These are phyloP conservation scores for Blastocystis sp. DNA, from an alignment of 352 stramenopile species.

Conservation along the genomic window DNA sequence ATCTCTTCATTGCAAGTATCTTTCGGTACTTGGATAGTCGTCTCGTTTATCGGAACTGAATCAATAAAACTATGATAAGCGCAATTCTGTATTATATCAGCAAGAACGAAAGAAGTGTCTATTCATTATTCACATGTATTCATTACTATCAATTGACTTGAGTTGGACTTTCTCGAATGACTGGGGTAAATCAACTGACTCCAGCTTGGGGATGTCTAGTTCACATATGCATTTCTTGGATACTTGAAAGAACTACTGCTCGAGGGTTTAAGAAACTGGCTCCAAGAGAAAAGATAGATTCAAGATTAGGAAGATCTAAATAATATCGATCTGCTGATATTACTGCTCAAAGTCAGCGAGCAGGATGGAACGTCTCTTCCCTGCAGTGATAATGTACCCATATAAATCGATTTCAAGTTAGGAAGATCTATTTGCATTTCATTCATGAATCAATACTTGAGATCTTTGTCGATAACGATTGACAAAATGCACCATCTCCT, in stretches of 20 bases:
- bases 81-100: background rate
- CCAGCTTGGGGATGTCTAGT: background rate
- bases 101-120: background rate
- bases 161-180: background rate
- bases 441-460: background rate
- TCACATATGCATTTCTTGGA: background rate
- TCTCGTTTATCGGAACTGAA: background rate
- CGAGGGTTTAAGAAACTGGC: background rate
- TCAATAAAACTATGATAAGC: background rate
- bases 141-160: background rate
- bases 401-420: background rate
- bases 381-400: too few species aligned
- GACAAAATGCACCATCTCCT: background rate
- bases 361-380: too few species aligned
- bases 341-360: too few species aligned
- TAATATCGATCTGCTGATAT: too few species aligned
- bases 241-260: background rate
- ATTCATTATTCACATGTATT: background rate
- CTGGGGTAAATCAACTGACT: background rate
- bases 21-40: background rate
- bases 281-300: background rate
- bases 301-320: background rate
- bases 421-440: background rate
- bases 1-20: background rate
- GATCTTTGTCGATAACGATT: background rate